Evolutionary conservation across 352 stramenopile genomes (phyloP).

Genomic region (Pythium coloratum): DNA sequence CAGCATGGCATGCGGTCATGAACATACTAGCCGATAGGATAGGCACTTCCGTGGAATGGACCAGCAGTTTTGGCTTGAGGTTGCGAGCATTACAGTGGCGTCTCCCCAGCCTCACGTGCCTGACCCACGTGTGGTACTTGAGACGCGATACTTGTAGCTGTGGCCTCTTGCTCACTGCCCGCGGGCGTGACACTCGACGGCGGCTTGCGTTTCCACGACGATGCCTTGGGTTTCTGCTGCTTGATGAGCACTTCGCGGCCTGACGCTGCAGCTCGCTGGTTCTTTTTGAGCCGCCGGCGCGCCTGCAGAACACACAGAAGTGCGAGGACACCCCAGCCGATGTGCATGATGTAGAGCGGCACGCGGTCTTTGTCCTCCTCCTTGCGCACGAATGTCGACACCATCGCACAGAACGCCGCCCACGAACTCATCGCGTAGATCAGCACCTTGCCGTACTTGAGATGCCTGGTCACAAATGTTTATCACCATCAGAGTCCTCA

Average conservation of each 20-base stretch:
- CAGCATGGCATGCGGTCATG: not conserved
- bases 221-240: not conserved
- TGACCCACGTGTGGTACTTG: not conserved
- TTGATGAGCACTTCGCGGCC: constrained; percentile 10
- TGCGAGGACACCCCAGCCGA: constrained; percentile 17
- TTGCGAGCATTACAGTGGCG: too few species aligned
- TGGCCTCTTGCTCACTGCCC: not conserved
- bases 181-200: not conserved
- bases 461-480: constrained; percentile 27
- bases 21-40: not conserved
- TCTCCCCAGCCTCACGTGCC: too few species aligned
- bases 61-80: not conserved
- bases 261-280: not conserved
- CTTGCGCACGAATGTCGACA: constrained; percentile 29
- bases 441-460: constrained; percentile 40
- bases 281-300: constrained; percentile 1
- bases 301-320: not conserved
- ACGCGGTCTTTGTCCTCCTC: constrained; percentile 15
- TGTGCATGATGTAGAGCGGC: constrained; percentile 32
- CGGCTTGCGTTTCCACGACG: constrained; percentile 1
- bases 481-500: not conserved
- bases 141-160: not conserved
- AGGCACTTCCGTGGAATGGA: not conserved
- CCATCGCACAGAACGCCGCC: constrained; percentile 33
- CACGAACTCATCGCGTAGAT: constrained; percentile 42